Percentiles rank a stretch among this genome's conserved stretches.
Conservation (phyloP, 1,284 basidiomycete species). For the Heterobasidion irregulare region DNA sequence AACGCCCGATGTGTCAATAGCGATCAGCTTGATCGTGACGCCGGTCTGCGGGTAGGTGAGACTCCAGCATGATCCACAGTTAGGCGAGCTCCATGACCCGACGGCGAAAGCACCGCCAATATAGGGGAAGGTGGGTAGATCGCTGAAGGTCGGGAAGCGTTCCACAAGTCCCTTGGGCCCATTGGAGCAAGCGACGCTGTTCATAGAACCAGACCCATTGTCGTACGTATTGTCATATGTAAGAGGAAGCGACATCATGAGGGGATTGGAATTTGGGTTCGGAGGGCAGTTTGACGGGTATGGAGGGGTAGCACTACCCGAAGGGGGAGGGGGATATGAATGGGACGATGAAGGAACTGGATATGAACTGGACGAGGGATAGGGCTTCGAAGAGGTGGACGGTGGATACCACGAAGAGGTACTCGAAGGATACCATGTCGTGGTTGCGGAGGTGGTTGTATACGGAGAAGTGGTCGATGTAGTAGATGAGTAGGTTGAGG, state of each 20-base stretch:
- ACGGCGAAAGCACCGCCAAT: conserved; percentile 24
- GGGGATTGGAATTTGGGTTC: not conserved
- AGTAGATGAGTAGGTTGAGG: not conserved
- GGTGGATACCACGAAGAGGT: no score
- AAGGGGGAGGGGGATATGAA: no score
- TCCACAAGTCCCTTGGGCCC: not conserved
- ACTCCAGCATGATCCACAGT: conserved; percentile 26
- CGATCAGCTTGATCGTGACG: not conserved
- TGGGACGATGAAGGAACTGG: no score
- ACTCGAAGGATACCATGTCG: no score
- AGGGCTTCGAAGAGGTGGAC: no score
- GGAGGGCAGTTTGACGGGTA: not conserved
- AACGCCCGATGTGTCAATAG: not conserved
- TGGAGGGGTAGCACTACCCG: not conserved
- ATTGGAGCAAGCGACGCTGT: not conserved
- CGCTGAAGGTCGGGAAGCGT: not conserved
- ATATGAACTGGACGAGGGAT: no score
- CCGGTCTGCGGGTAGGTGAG: conserved; percentile 7
- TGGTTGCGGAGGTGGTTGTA: conserved; percentile 49
- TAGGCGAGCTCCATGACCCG: conserved; percentile 17
- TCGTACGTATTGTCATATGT: conserved; percentile 88
- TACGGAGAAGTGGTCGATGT: conserved; percentile 30
- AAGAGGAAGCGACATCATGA: conserved; percentile 1
- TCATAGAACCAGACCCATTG: conserved; percentile 74
- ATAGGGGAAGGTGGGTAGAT: conserved; percentile 21